Percentiles rank a stretch among this genome's conserved stretches.
Conservation (phyloP, 179 eudicot species). For the Beta macrorhiza region DNA sequence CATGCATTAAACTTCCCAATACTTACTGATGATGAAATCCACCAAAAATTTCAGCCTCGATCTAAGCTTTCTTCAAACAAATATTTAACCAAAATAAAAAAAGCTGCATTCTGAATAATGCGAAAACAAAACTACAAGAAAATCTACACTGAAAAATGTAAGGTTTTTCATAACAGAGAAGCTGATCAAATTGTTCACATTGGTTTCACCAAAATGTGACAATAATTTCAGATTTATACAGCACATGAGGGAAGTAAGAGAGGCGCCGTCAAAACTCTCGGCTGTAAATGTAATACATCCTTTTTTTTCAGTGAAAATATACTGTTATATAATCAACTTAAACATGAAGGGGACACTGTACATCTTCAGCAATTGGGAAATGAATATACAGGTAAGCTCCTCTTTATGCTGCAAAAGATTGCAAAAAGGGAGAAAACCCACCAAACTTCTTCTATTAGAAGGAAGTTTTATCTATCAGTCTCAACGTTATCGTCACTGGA, state of each 20-base stretch:
- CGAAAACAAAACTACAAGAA: background rate
- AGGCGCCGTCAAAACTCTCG: conserved; percentile 37
- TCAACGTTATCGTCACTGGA: conserved; percentile 56
- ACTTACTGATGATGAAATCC: background rate
- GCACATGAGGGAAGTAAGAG: conserved; percentile 33
- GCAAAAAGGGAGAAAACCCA: conserved; percentile 36
- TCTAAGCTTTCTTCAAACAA: background rate
- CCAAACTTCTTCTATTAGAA: conserved; percentile 14
- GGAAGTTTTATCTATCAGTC: conserved; percentile 44
- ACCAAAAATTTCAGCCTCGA: background rate
- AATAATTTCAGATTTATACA: conserved; percentile 58
- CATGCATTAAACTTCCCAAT: no score
- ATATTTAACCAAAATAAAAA: background rate
- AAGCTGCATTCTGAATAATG: background rate
- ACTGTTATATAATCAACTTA: conserved; percentile 23
- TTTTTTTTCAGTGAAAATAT: conserved; percentile 39
- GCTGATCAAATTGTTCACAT: conserved; percentile 39
- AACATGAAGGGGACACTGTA: conserved; percentile 45
- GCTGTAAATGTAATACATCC: conserved; percentile 40
- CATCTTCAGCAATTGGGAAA: conserved; percentile 69
- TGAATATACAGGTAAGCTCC: conserved; percentile 69
- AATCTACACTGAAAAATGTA: background rate
- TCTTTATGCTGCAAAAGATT: conserved; percentile 42
- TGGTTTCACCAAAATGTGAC: conserved; percentile 47
- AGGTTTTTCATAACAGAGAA: conserved; percentile 11